A percentile compares a stretch with the other conserved stretches of the same genome.
Conservation (phyloP, 2,329 filamentous ascomycete genomes). For the Trichophyton equinum region DNA sequence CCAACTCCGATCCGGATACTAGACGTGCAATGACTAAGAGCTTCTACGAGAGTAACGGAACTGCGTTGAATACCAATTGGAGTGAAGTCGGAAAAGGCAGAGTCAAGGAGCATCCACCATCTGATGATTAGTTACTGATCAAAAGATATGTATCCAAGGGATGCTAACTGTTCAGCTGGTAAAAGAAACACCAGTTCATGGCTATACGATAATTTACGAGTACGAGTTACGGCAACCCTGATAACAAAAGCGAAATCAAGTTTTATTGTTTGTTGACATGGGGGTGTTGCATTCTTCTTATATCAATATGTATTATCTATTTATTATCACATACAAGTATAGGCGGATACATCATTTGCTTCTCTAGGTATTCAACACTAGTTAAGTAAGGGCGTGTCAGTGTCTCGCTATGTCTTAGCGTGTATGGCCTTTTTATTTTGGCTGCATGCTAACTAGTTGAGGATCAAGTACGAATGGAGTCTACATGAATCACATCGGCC, state of each 20-base stretch:
- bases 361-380: no score
- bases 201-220: background rate
- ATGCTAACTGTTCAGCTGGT: background rate
- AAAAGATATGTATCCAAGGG: background rate
- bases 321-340: no score
- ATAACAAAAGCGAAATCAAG: background rate
- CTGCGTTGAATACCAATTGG: constrained; percentile 87
- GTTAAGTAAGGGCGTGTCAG: no score
- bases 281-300: background rate
- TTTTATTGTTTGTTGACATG: background rate
- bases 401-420: no score
- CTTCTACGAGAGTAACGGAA: constrained; percentile 87
- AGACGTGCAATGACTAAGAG: constrained; percentile 96
- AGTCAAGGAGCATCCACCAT: constrained; percentile 41
- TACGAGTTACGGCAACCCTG: background rate
- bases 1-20: constrained; percentile 62
- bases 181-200: background rate
- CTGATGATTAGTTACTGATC: constrained; percentile 7
- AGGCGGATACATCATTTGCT: no score
- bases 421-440: no score
- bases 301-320: no score
- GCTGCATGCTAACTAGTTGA: no score
- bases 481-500: background rate
- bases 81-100: constrained; percentile 58
- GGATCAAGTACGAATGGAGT: no score